Evolutionary conservation across 176 grass and related monocot genomes (phyloP), one percentile per base, ranked within the genome.

Genomic region (Tillandsia fasciculata): DNA sequence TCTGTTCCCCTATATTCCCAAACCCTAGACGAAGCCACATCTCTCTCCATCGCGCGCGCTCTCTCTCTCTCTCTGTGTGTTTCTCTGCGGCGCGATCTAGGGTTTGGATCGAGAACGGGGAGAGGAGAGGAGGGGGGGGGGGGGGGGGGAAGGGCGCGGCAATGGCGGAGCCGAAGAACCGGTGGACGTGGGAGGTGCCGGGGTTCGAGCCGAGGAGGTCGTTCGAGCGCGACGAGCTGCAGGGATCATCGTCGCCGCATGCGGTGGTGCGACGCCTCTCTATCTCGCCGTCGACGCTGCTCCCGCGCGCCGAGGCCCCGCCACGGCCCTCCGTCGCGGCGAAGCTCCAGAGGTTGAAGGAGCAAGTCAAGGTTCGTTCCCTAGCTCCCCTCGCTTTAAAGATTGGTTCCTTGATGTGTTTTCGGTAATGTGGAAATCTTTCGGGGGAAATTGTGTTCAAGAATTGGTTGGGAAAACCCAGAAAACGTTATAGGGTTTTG

Each of bases 131-230:
- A 0, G 33, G 33, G 0, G 33, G 73, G 18, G 49, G 63, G 24
- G 24, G 1, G 72, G 74, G 69, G 33, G 33, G 63, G 24, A 0
- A 24, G 72, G 74, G 69, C 82, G 63, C 69, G 67, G 72, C 83
- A 83, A 97, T 97, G 93, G 74, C 86, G 84, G 86, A 85, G 74
- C 64, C 77, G 73, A 87, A 81, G 47, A 85, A 81, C 47, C 80
- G 86, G 68, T 92, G 93, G 93, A 72, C 84, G 10, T 97, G 93
- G 93, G 89, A 97, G 76, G 77, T 97, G 71, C 79, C 89, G 11
- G 87, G 89, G 26, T 97, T 97, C 77, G 89, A 97, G 76, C 51
- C 78, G 59, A 68, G 78, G 63, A 76, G 68, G 73, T 72, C 77
- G n/a, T 70, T 68, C 24, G 77, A 80, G 11, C 10, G 86, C 69